These are phyloP conservation scores for Lactifluus pinguis DNA, from an alignment of 768 basidiomycete genomes.

Conservation along the genomic window DNA sequence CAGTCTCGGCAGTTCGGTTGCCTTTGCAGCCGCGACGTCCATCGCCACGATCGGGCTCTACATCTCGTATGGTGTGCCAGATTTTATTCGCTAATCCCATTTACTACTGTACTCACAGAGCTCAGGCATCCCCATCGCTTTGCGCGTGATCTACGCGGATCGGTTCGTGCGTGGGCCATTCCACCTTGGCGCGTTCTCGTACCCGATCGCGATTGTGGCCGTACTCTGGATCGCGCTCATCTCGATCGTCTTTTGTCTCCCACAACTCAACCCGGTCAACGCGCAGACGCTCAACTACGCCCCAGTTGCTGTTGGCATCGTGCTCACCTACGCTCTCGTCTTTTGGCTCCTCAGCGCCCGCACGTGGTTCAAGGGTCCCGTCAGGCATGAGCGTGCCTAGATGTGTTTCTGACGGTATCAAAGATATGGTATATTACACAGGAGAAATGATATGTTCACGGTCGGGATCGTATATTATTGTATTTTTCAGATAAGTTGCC, in stretches of 20 bases:
- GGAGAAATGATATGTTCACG: no score
- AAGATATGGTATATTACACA: no score
- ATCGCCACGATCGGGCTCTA: constrained; percentile 73
- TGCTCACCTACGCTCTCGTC: constrained; percentile 52
- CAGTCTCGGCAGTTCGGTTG: constrained; percentile 62
- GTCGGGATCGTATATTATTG: no score
- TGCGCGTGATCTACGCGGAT: constrained; percentile 52
- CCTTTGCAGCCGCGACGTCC: constrained; percentile 46
- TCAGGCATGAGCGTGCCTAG: constrained; percentile 34
- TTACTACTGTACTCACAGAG: no score
- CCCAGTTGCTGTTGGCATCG: constrained; percentile 68
- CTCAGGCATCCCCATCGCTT: constrained; percentile 56
- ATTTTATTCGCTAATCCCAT: not conserved
- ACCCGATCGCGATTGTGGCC: constrained; percentile 46
- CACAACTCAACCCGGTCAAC: constrained; percentile 59
- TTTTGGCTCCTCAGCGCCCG: constrained; percentile 66
- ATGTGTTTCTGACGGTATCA: no score
- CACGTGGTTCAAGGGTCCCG: constrained; percentile 64
- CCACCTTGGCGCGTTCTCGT: constrained; percentile 57
- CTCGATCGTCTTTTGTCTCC: constrained; percentile 64
- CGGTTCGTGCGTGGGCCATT: constrained; percentile 61
- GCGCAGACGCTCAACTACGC: constrained; percentile 69
- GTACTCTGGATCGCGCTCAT: constrained; percentile 68
- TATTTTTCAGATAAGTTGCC: no score
- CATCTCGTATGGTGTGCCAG: constrained; percentile 53